Evolutionary conservation across 345 rosid genomes (phyloP).

Genomic region (Barbarea vulgaris): DNA sequence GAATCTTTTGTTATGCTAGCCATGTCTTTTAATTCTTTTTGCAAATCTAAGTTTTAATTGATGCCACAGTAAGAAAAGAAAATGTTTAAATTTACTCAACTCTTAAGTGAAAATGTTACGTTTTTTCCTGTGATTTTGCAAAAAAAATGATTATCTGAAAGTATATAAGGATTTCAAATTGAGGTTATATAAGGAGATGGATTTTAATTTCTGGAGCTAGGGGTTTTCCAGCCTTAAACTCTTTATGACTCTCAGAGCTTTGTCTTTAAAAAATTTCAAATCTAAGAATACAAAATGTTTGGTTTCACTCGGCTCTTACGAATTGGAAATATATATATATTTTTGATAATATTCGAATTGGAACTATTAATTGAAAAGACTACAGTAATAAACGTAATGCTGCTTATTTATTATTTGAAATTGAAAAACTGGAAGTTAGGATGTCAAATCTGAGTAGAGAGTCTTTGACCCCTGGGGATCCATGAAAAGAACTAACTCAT

Average conservation of each 20-base stretch:
- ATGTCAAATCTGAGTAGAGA: slow-evolving; percentile 40
- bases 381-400: background rate
- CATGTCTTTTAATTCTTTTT: background rate
- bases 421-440: background rate
- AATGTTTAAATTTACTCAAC: background rate
- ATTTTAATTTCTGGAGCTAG: background rate
- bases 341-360: too few species aligned
- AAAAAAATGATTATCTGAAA: background rate
- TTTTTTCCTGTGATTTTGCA: background rate
- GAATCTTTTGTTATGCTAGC: background rate
- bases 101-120: background rate
- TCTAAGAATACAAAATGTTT: background rate
- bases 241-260: background rate
- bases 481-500: slow-evolving; percentile 24
- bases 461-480: slow-evolving; percentile 44
- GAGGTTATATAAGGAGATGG: background rate
- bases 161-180: background rate
- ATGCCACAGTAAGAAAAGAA: background rate
- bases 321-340: background rate
- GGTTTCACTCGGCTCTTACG: background rate
- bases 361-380: background rate
- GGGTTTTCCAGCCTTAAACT: background rate
- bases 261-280: background rate
- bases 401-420: background rate
- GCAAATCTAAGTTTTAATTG: background rate